These are phyloP conservation scores for Astrothelium macrocarpum DNA, from an alignment of 495 filamentous ascomycete species.

Conservation along the genomic window DNA sequence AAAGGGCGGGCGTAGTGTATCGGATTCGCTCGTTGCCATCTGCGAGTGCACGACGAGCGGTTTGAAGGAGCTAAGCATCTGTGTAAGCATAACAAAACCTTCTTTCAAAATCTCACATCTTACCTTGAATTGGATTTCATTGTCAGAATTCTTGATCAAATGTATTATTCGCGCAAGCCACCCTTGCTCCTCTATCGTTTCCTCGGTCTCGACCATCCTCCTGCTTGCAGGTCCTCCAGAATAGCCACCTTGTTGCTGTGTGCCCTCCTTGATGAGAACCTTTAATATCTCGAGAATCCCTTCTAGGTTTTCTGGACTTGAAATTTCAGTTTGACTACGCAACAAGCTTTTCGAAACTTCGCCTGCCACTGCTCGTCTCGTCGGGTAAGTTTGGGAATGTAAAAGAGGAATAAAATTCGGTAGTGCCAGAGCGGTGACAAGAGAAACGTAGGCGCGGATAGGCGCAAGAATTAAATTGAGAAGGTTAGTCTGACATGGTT, in stretches of 20 bases:
- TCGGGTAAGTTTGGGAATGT: slow-evolving; percentile 87
- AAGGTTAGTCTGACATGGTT: slow-evolving; percentile 76
- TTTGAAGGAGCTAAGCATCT: slow-evolving; percentile 63
- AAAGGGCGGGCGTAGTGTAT: slow-evolving; percentile 84
- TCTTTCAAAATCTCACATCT: neutral
- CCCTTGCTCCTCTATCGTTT: slow-evolving; percentile 95
- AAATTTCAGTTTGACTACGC: slow-evolving; percentile 67
- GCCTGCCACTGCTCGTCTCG: slow-evolving; percentile 78
- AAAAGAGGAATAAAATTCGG: slow-evolving; percentile 85
- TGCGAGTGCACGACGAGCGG: slow-evolving; percentile 72
- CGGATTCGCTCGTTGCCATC: slow-evolving; percentile 94
- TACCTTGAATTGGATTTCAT: slow-evolving; percentile 86
- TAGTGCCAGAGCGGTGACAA: slow-evolving; percentile 86
- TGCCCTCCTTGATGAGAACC: slow-evolving; percentile 87
- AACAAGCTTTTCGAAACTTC: slow-evolving; percentile 73
- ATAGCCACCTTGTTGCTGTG: slow-evolving; percentile 74
- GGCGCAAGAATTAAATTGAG: slow-evolving; percentile 80
- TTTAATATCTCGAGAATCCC: slow-evolving; percentile 79
- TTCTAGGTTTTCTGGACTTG: slow-evolving; percentile 68
- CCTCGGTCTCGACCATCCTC: slow-evolving; percentile 72
- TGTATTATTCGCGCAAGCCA: slow-evolving; percentile 90
- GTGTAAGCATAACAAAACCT: slow-evolving; percentile 22
- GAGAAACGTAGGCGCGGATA: slow-evolving; percentile 76
- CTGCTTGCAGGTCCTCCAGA: slow-evolving; percentile 59
- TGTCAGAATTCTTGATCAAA: slow-evolving; percentile 69